phyloP scores from a whole-genome alignment of 2,329 filamentous ascomycete genomes.

The Anthostomella pinea region DNA sequence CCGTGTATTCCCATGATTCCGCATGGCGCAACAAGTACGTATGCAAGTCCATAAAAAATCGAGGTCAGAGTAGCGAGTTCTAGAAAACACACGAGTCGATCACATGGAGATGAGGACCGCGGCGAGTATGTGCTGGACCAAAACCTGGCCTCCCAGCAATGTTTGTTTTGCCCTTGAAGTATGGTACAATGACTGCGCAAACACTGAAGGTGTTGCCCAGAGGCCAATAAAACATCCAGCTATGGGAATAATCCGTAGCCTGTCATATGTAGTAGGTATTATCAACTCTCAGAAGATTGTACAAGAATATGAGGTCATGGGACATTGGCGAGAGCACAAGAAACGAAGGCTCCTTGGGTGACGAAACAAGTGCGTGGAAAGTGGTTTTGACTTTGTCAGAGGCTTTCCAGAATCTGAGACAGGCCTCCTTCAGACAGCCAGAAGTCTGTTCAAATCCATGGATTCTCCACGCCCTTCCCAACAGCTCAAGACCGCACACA shows the following conservation, averaged over 20 bases:
- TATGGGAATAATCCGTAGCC: constrained; percentile 1
- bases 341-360: constrained; percentile 18
- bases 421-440: constrained; percentile 1
- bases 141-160: constrained; percentile 28
- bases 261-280: background rate
- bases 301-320: constrained; percentile 19
- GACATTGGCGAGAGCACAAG: constrained; percentile 18
- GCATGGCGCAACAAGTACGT: no score
- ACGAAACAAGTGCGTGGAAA: constrained; percentile 10
- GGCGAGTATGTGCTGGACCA: constrained; percentile 23
- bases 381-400: constrained; percentile 24
- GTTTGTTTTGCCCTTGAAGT: constrained; percentile 22
- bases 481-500: constrained; percentile 34
- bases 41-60: no score
- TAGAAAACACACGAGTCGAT: background rate
- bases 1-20: no score
- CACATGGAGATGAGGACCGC: background rate
- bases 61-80: background rate
- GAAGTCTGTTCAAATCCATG: constrained; percentile 11
- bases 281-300: constrained; percentile 18
- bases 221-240: constrained; percentile 34
- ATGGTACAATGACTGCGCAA: constrained; percentile 20
- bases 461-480: constrained; percentile 18
- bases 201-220: constrained; percentile 16
- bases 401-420: constrained; percentile 7